phyloP scores from a whole-genome alignment of 148 eudicot genomes.

The Cornus kousa region DNA sequence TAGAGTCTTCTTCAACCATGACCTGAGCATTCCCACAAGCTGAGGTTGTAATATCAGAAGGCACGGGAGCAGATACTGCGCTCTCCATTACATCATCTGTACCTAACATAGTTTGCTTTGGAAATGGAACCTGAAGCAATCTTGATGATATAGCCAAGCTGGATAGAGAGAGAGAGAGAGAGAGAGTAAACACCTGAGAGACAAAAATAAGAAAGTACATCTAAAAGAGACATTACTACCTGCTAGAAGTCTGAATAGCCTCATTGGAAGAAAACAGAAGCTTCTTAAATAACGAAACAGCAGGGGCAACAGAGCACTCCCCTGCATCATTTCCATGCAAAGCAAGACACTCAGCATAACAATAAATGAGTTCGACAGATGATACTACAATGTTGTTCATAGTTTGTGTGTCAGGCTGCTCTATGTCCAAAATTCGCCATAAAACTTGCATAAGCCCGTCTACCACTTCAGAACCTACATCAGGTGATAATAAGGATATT shows the following conservation, averaged over 20 bases:
- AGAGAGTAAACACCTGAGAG: background rate
- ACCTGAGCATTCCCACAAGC: slow-evolving; percentile 70
- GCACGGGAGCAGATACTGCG: slow-evolving; percentile 50
- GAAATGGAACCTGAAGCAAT: slow-evolving; percentile 99
- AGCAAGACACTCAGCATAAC: slow-evolving; percentile 97
- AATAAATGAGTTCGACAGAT: slow-evolving; percentile 93
- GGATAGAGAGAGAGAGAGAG: slow-evolving; percentile 17
- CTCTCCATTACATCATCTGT: slow-evolving; percentile 72
- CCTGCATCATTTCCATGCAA: slow-evolving; percentile 70
- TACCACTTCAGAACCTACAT: slow-evolving; percentile 82
- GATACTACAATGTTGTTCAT: slow-evolving; percentile 92
- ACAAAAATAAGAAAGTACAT: slow-evolving; percentile 1
- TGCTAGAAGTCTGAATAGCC: slow-evolving; percentile 99
- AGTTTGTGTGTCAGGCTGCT: slow-evolving; percentile 97
- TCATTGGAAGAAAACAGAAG: slow-evolving; percentile 84
- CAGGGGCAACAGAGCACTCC: slow-evolving; percentile 70
- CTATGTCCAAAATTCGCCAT: slow-evolving; percentile 97
- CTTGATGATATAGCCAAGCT: slow-evolving; percentile 99
- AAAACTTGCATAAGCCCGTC: slow-evolving; percentile 97
- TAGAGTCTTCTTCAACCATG: slow-evolving; percentile 90
- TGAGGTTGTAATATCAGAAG: slow-evolving; percentile 47
- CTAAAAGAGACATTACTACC: slow-evolving; percentile 40
- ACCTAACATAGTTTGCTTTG: slow-evolving; percentile 95
- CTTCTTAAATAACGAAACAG: slow-evolving; percentile 71
- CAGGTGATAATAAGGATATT: slow-evolving; percentile 1